Evolutionary conservation across 768 basidiomycete species (phyloP).

Genomic region (Hypsizygus marmoreus): DNA sequence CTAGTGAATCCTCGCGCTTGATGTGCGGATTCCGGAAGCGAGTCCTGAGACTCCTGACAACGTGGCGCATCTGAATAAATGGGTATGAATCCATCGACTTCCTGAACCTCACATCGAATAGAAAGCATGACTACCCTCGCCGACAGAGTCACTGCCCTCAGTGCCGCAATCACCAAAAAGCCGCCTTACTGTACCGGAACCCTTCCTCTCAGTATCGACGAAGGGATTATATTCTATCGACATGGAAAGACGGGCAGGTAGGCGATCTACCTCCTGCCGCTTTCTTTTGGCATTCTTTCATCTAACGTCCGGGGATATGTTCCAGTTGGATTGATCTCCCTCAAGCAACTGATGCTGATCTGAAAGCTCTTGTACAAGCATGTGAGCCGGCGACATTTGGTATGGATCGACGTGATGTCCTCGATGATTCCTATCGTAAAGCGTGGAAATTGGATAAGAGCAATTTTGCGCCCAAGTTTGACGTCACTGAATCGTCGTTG

Average conservation of each 20-base stretch:
- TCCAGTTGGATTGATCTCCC: slow-evolving; percentile 12
- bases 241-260: slow-evolving; percentile 1
- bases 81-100: too few species aligned
- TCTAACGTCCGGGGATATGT: not conserved
- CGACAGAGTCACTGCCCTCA: too few species aligned
- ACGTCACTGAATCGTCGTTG: slow-evolving; percentile 11
- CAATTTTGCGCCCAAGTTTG: slow-evolving; percentile 36
- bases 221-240: slow-evolving; percentile 2
- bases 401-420: slow-evolving; percentile 31
- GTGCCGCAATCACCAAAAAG: slow-evolving; percentile 3
- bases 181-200: slow-evolving; percentile 12
- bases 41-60: too few species aligned
- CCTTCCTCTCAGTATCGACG: not conserved
- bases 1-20: too few species aligned
- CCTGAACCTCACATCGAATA: too few species aligned
- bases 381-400: slow-evolving; percentile 47
- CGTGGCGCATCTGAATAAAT: too few species aligned
- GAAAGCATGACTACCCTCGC: too few species aligned
- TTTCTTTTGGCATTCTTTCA: not conserved
- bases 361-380: slow-evolving; percentile 29
- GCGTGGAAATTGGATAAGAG: slow-evolving; percentile 43
- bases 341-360: slow-evolving; percentile 5
- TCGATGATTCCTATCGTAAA: slow-evolving; percentile 48
- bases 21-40: too few species aligned
- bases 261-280: not conserved